Evolutionary conservation across 1,284 basidiomycete species (phyloP).

Genomic region (Naganishia liquefaciens): DNA sequence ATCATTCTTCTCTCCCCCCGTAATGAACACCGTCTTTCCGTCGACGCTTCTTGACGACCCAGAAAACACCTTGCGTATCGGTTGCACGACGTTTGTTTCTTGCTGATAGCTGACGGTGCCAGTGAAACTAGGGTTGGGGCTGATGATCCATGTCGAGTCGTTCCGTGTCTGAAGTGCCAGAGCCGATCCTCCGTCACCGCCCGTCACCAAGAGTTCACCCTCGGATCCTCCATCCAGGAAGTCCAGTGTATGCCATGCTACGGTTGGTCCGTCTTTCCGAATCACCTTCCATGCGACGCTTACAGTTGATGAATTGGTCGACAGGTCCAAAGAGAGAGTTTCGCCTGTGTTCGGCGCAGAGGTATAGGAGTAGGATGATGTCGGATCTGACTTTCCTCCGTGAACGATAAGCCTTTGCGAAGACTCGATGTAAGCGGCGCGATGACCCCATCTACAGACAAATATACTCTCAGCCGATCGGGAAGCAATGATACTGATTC

Average conservation of each 20-base stretch:
- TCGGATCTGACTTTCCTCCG: constrained; percentile 74
- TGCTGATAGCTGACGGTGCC: constrained; percentile 52
- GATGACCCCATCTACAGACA: constrained; percentile 73
- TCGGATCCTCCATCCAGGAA: constrained; percentile 67
- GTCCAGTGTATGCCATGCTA: constrained; percentile 79
- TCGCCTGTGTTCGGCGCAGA: constrained; percentile 72
- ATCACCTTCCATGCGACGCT: constrained; percentile 40
- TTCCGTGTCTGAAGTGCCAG: constrained; percentile 59
- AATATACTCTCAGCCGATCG: background rate
- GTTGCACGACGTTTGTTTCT: constrained; percentile 67
- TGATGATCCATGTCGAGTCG: constrained; percentile 64
- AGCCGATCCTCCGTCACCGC: constrained; percentile 68
- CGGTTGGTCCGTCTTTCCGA: constrained; percentile 58
- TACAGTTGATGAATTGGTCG: constrained; percentile 60
- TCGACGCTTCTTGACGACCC: constrained; percentile 58
- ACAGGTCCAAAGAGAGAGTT: constrained; percentile 67
- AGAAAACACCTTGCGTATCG: constrained; percentile 71
- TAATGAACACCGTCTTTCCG: constrained; percentile 61
- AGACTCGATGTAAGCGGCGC: constrained; percentile 61
- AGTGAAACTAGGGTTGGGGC: constrained; percentile 35
- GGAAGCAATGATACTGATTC: too few relatives aligned
- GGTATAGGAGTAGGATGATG: constrained; percentile 67
- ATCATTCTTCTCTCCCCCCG: constrained; percentile 75
- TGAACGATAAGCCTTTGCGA: constrained; percentile 65
- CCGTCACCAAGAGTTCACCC: constrained; percentile 61